phyloP scores from a whole-genome alignment of 257 asterid species.

The Solanum pennellii region DNA sequence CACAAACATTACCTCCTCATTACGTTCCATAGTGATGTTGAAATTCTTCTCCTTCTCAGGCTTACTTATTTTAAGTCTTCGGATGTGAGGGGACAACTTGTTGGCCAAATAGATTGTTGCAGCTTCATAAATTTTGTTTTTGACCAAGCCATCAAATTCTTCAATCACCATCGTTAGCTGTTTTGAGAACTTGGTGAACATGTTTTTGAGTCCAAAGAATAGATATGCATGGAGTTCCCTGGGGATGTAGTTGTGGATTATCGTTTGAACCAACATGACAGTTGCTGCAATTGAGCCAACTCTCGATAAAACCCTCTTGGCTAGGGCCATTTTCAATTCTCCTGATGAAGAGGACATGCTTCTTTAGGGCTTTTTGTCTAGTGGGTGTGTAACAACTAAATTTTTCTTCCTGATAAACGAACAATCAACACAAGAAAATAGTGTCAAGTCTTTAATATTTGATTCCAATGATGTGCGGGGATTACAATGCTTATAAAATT shows the following conservation, averaged over 20 bases:
- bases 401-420: background rate
- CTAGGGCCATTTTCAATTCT: background rate
- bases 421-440: too few species aligned
- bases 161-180: background rate
- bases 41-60: background rate
- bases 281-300: constrained; percentile 6
- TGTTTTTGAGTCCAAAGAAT: background rate
- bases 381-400: background rate
- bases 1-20: background rate
- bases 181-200: background rate
- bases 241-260: constrained; percentile 2
- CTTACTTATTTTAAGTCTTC: constrained; percentile 1
- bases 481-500: too few species aligned
- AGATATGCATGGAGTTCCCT: background rate
- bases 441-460: too few species aligned
- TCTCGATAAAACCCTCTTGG: constrained; percentile 1
- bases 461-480: background rate
- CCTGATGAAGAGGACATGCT: constrained; percentile 5
- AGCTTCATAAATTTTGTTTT: constrained; percentile 13
- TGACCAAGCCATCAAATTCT: background rate
- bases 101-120: background rate
- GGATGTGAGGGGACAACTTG: background rate
- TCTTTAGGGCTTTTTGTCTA: background rate
- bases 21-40: background rate
- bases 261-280: background rate